Evolutionary conservation across 768 basidiomycete genomes (phyloP).

Genomic region (Kwoniella heveanensis): DNA sequence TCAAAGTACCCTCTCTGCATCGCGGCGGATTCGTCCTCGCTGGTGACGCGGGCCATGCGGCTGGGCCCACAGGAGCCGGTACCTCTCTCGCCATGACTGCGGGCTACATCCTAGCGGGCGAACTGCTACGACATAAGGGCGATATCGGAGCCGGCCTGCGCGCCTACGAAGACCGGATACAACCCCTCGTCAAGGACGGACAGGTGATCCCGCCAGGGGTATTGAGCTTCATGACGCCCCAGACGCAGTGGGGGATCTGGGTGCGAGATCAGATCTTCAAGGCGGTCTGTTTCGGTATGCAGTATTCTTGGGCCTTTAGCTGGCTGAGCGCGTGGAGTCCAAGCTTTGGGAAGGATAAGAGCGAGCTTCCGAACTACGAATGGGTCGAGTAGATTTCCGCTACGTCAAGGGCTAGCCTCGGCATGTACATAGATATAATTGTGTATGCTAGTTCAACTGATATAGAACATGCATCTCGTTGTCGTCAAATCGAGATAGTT

Average conservation of each 20-base stretch:
- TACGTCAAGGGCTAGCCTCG: too few relatives aligned
- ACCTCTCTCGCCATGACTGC: slow-evolving; percentile 37
- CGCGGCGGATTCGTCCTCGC: slow-evolving; percentile 24
- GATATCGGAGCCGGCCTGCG: not conserved
- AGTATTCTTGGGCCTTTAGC: too few relatives aligned
- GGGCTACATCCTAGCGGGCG: slow-evolving; percentile 42
- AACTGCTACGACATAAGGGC: slow-evolving; percentile 3
- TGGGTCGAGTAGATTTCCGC: too few relatives aligned
- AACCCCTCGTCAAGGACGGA: not conserved
- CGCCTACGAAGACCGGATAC: slow-evolving; percentile 6
- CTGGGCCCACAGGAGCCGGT: slow-evolving; percentile 39
- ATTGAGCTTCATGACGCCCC: not conserved
- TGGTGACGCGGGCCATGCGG: slow-evolving; percentile 38
- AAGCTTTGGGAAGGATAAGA: too few relatives aligned
- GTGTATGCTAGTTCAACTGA: too few relatives aligned
- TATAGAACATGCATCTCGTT: too few relatives aligned
- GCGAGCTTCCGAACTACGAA: too few relatives aligned
- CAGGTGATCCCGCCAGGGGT: slow-evolving; percentile 13
- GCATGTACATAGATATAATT: too few relatives aligned
- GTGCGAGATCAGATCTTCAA: slow-evolving; percentile 3
- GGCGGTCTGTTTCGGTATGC: too few relatives aligned
- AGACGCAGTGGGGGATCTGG: slow-evolving; percentile 2
- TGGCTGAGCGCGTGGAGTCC: too few relatives aligned
- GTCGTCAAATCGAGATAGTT: too few relatives aligned
- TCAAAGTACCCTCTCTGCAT: slow-evolving; percentile 22